Evolutionary conservation across 208 protist genomes (phyloP).

Genomic region (Crithidia bombi): DNA sequence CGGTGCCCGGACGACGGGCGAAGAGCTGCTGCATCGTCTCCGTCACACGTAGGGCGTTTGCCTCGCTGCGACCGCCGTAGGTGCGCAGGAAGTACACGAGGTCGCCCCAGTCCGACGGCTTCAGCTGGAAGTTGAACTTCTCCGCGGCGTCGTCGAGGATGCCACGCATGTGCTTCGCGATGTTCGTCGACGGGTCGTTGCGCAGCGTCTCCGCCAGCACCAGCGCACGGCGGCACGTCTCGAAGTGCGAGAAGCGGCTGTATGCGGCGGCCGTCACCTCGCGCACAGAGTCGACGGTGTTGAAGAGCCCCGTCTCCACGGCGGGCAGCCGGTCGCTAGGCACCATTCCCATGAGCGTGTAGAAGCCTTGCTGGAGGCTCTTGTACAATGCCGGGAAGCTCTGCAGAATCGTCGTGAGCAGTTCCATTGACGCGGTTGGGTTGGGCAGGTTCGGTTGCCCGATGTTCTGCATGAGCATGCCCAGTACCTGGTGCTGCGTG

Average conservation of each 20-base stretch:
- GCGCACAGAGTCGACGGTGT: constrained; percentile 69
- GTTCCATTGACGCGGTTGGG: constrained; percentile 70
- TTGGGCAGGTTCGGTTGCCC: constrained; percentile 64
- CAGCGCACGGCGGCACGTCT: constrained; percentile 73
- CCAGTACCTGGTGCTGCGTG: constrained; percentile 89
- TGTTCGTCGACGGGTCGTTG: constrained; percentile 43
- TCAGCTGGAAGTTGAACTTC: constrained; percentile 56
- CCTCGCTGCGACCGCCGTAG: constrained; percentile 65
- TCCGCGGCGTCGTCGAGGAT: constrained; percentile 39
- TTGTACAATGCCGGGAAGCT: constrained; percentile 85
- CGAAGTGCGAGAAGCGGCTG: constrained; percentile 80
- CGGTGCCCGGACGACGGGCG: constrained; percentile 37
- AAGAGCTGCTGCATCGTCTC: constrained; percentile 73
- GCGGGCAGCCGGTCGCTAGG: constrained; percentile 52
- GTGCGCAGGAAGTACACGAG: constrained; percentile 76
- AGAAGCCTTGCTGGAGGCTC: constrained; percentile 83
- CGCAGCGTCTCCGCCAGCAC: constrained; percentile 71
- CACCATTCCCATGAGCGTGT: constrained; percentile 81
- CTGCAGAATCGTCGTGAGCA: constrained; percentile 74
- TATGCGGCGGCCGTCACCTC: constrained; percentile 76
- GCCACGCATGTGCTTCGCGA: constrained; percentile 42
- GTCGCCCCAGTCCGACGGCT: constrained; percentile 76
- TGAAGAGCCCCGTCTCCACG: constrained; percentile 75
- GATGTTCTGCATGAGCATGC: constrained; percentile 83
- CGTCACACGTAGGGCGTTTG: constrained; percentile 63